Evolutionary conservation across 1,139 yeast genomes (phyloP), one percentile per base, ranked within the genome.

Genomic region (Williopsis jadinii): DNA sequence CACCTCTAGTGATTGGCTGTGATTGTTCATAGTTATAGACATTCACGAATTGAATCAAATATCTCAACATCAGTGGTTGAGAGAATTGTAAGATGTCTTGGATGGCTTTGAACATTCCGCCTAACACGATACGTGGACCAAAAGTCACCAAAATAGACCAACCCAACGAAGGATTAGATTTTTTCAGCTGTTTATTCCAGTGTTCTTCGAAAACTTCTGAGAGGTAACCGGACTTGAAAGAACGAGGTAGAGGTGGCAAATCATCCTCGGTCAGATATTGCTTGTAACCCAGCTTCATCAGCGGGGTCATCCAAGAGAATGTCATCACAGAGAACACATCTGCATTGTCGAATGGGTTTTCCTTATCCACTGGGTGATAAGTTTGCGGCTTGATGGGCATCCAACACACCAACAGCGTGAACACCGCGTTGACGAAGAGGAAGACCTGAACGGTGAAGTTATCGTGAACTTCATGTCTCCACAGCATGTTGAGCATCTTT

Each of bases 301-400:
- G 68, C 5, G 82, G 85, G 3, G 90, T 77, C 95, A 92, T 84
- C 99, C 99, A 92, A 34, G 78, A 69, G 61, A 92, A 92, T 0
- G 95, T 80, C 44, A 94, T 68, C 47, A 76, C 73, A 13, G 95
- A 79, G 55, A 90, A 88, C 24, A 88, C 66, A 57, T 90, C 84
- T 11, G 99, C 95, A 31, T 66, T 65, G 54, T 90, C 97, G 48
- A 75, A 80, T 3, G 97, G 95, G 49, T 72, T 51, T 28, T 49
- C 77, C 39, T 61, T 58, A 34, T 60, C 59, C 9, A 63, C 47
- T 32, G 57, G 52, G 30, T 63, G 65, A n/a, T 69, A 66, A 39
- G 68, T 70, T 42, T 63, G 60, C 13, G 70, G 61, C 59, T 63
- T 70, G 48, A 60, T 73, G 50, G 68, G 81, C 63, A 70, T 55